Evolutionary conservation across 768 basidiomycete genomes (phyloP), one percentile per base, ranked within the genome.

Genomic region (Suillus subalutaceus): DNA sequence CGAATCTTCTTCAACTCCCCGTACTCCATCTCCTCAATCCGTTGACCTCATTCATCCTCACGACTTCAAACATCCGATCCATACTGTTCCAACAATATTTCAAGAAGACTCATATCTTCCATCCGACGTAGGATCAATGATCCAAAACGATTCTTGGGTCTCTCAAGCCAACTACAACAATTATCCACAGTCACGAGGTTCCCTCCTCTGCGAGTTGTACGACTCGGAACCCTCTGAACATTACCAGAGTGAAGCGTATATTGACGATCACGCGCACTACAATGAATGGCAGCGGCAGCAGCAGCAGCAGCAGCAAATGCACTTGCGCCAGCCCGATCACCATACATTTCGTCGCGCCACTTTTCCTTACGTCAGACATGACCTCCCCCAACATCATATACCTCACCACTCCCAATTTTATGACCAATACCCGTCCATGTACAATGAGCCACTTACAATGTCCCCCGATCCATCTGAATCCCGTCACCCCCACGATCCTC

Each of bases 341-440:
- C 73, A 82, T 57, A 75, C 79, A 13, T 71, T 75, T 63, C 89
- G 92, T 59, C 84, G 92, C 66, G 88, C 89, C 1, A 93, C 92
- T 0, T 92, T 87, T 77, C 92, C 92, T 56, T 89, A 88, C 72
- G 90, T 90, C 62, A 85, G 90, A 52, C 89, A 91, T 69, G 92
- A 94, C 77, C 83, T 85, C 73, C 74, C 83, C 66, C 77, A 68
- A 75, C 78, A 77, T 61, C 72, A 73, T 60, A 64, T 73, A 65
- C 62, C 69, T 56, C 67, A 72, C 62, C 72, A 75, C 75, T 73
- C 68, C 61, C 80, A 74, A 68, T 74, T 78, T 48, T 78, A 69
- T 32, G 76, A 79, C 6, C 71, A 69, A 26, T 77, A 72, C 52
- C 63, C 79, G 62, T 71, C 80, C 65, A 70, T 82, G 69, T 85